These are phyloP conservation scores for Myxozyma sirexii DNA, from an alignment of 805 yeast species.

Conservation along the genomic window DNA sequence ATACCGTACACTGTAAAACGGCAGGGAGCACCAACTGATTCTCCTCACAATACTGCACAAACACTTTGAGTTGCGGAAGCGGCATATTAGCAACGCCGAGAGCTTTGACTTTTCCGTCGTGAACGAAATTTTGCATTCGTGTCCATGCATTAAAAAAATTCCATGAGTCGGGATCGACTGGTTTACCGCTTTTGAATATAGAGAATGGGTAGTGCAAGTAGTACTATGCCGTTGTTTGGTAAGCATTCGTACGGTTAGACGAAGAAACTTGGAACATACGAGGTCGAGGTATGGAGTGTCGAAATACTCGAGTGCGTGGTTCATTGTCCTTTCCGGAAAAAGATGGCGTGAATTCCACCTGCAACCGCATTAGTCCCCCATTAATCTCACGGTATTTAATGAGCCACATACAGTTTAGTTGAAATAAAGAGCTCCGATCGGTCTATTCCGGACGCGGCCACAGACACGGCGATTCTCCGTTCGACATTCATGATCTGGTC, in stretches of 20 bases:
- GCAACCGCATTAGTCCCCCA: background rate
- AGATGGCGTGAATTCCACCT: background rate
- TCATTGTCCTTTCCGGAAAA: background rate
- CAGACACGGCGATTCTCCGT: constrained; percentile 55
- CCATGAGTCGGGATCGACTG: constrained; percentile 42
- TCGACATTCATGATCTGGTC: constrained; percentile 61
- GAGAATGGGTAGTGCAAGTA: background rate
- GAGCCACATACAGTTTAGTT: constrained; percentile 44
- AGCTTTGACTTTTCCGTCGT: constrained; percentile 52
- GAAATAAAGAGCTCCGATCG: constrained; percentile 50
- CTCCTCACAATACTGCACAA: constrained; percentile 39
- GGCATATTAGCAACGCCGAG: constrained; percentile 81
- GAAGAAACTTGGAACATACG: too few species aligned
- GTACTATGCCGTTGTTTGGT: constrained; percentile 41
- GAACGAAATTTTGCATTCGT: constrained; percentile 59
- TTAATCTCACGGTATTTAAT: background rate
- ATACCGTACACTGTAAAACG: constrained; percentile 54
- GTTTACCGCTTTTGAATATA: constrained; percentile 42
- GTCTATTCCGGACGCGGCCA: constrained; percentile 50
- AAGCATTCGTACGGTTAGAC: too few species aligned
- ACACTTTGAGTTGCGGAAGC: constrained; percentile 27
- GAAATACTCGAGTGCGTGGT: constrained; percentile 63
- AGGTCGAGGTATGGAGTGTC: constrained; percentile 76
- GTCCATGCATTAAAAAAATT: constrained; percentile 61
- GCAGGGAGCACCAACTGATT: constrained; percentile 59